Evolutionary conservation across 371 early-diverging fungal genomes (phyloP).

Genomic region (Fennellomyces sp.): DNA sequence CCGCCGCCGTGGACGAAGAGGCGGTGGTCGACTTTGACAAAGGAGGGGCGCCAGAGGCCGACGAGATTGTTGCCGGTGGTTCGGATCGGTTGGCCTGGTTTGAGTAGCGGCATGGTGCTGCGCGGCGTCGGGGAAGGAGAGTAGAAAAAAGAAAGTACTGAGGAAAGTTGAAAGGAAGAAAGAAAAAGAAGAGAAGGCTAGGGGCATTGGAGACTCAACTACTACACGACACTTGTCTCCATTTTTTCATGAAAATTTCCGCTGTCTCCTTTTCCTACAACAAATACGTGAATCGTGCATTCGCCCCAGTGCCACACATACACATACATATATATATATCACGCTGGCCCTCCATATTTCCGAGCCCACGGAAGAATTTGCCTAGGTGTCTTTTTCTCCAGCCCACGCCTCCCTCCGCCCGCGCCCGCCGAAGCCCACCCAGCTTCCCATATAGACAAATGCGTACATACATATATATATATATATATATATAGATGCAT

Average conservation of each 20-base stretch:
- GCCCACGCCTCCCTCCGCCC: no score
- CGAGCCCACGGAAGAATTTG: conserved; percentile 1
- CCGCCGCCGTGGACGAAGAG: conserved; percentile 67
- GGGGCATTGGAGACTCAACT: conserved; percentile 25
- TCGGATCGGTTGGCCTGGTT: conserved; percentile 52
- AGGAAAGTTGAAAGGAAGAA: conserved; percentile 12
- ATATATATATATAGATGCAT: neutral
- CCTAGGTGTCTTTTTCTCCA: conserved; percentile 2
- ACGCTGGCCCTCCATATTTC: neutral
- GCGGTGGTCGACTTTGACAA: conserved; percentile 62
- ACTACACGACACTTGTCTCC: neutral
- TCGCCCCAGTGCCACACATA: neutral
- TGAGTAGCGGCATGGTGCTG: conserved; percentile 17
- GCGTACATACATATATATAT: neutral
- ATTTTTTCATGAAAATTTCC: conserved; percentile 17
- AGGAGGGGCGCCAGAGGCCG: conserved; percentile 68
- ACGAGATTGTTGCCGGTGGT: conserved; percentile 66
- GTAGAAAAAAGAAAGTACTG: neutral
- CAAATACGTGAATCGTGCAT: conserved; percentile 4
- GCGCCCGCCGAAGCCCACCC: no score
- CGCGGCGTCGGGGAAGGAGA: neutral
- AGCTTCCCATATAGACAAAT: neutral
- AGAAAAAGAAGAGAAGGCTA: conserved; percentile 3
- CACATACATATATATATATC: neutral
- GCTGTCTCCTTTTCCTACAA: conserved; percentile 13